Base-by-base conservation (phyloP, 176 grass and related monocot species). In the Microstegium vimineum region DNA sequence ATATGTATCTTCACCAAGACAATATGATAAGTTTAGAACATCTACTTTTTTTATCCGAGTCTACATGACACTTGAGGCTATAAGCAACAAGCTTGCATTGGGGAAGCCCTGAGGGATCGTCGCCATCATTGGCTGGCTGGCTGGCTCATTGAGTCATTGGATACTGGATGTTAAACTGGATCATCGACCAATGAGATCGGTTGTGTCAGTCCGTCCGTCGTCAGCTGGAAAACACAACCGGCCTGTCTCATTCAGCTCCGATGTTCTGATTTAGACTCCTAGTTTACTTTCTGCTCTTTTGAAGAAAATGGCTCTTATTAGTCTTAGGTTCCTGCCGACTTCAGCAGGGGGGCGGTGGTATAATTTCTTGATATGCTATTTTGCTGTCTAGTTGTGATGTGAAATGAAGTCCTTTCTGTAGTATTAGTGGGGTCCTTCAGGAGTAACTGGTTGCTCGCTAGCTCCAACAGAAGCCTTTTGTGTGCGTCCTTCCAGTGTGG, bases 401-500 rank as follows among this genome's bases (percentile, higher is more conserved):
- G 56, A 60, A 26, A 60, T 60, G n/a, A 79, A 75, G n/a, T 61
- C 49, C 8, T 69, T 28, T 28, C 57, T 16, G 68, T 34, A 23
- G 74, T 73, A 83, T 45, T 73, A 84, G 75, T 73, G 81, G 74
- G 74, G 74, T 6, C 66, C 86, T 84, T n/a, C 4, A 14, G 59
- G 74, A 66, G 66, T 69, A 52, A 20, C 20, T 64, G 52, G 14
- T 52, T 77, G 23, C 52, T 74, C 47, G 46, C 68, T 86, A 80
- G 68, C 61, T 79, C 81, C 69, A 87, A 87, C 26, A 28, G 69
- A 70, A 52, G 79, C 81, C 73, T 90, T 90, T 79, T 25, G 74
- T 37, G 27, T 62, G 23, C 57, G 51, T 36, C 13, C 68, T 43
- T 43, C 25, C 73, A 33, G 66, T 75, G 71, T 73, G 74, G 75